phyloP scores from a whole-genome alignment of 2,329 filamentous ascomycete species.

The Colletotrichum scovillei region DNA sequence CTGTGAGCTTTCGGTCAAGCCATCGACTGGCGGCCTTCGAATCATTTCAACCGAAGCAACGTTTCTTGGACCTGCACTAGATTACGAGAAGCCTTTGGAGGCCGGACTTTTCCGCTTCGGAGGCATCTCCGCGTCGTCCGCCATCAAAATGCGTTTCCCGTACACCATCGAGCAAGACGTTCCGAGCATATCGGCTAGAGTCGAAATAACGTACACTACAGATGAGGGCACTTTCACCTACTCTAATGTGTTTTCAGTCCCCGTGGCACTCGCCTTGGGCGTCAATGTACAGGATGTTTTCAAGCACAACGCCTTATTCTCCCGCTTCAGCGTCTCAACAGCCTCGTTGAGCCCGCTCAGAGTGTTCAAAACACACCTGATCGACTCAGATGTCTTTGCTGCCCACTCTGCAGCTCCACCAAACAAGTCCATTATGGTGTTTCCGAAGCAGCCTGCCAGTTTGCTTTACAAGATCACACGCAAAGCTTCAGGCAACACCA shows the following conservation, averaged over 20 bases:
- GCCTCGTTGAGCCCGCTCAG: slow-evolving; percentile 80
- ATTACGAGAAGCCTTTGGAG: slow-evolving; percentile 62
- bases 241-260: slow-evolving; percentile 70
- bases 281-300: slow-evolving; percentile 98
- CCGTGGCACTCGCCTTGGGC: slow-evolving; percentile 83
- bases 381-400: slow-evolving; percentile 76
- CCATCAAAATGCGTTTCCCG: slow-evolving; percentile 74
- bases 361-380: slow-evolving; percentile 76
- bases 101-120: slow-evolving; percentile 64
- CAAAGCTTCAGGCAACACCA: slow-evolving; percentile 51
- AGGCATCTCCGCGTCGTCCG: slow-evolving; percentile 55
- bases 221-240: slow-evolving; percentile 73
- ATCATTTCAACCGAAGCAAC: slow-evolving; percentile 71
- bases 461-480: slow-evolving; percentile 82
- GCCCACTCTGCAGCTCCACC: slow-evolving; percentile 69
- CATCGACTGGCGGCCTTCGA: slow-evolving; percentile 74
- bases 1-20: slow-evolving; percentile 71
- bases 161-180: slow-evolving; percentile 87
- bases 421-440: slow-evolving; percentile 70
- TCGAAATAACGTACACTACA: slow-evolving; percentile 83
- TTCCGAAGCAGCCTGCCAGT: slow-evolving; percentile 83
- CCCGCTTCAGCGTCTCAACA: slow-evolving; percentile 90
- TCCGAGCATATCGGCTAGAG: slow-evolving; percentile 74
- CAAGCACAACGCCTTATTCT: slow-evolving; percentile 84
- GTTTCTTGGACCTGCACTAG: slow-evolving; percentile 54